Evolutionary conservation across 148 eudicot species (phyloP).

Genomic region (Fagopyrum esculentum): DNA sequence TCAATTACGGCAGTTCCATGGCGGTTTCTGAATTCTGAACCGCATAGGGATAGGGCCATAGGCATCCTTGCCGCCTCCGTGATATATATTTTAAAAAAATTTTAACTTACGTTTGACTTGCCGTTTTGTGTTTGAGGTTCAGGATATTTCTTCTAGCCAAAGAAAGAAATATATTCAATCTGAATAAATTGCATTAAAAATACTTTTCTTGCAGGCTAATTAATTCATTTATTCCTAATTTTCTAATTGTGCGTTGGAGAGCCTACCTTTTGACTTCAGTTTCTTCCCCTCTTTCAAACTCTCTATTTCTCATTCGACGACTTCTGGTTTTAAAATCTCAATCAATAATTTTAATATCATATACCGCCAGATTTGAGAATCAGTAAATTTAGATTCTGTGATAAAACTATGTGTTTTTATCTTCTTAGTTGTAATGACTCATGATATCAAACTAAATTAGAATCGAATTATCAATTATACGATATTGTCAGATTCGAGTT

Average conservation of each 20-base stretch:
- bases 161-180: constrained; percentile 9
- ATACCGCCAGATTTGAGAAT: too few relatives aligned
- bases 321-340: not conserved
- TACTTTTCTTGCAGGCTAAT: constrained; percentile 15
- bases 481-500: too few relatives aligned
- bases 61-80: not conserved
- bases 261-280: constrained; percentile 28
- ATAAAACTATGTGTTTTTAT: too few relatives aligned
- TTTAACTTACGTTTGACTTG: not conserved
- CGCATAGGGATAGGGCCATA: not conserved
- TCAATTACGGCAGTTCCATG: not conserved
- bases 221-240: not conserved
- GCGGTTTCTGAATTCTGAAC: not conserved
- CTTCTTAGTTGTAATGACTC: too few relatives aligned
- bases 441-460: too few relatives aligned
- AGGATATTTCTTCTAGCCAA: constrained; percentile 9
- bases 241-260: constrained; percentile 14
- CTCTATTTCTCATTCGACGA: not conserved
- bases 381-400: too few relatives aligned
- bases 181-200: not conserved
- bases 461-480: too few relatives aligned
- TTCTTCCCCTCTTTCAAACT: constrained; percentile 7
- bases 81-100: not conserved
- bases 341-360: too few relatives aligned
- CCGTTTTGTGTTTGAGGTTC: not conserved